phyloP scores from a whole-genome alignment of 306 rosid species.

The Canavalia gladiata region DNA sequence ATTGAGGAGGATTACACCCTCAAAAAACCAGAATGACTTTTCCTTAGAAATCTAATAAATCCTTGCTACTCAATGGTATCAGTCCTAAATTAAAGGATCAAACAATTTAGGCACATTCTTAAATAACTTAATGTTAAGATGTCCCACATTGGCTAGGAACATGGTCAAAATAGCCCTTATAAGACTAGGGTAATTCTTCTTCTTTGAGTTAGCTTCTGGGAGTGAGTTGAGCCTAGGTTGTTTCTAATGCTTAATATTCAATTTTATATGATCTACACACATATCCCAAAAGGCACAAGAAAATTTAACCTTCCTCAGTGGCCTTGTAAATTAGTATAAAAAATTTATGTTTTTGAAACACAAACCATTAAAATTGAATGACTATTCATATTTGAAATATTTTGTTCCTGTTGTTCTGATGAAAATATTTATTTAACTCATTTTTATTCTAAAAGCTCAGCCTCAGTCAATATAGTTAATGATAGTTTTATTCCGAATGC shows the following conservation, averaged over 20 bases:
- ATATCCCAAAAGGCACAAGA: background rate
- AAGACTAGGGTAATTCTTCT: too few relatives aligned
- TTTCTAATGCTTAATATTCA: background rate
- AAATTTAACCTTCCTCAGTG: background rate
- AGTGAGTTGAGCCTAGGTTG: too few relatives aligned
- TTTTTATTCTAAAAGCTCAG: background rate
- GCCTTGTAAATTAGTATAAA: constrained; percentile 10
- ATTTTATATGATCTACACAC: constrained; percentile 2
- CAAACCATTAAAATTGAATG: background rate
- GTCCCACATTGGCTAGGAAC: too few relatives aligned
- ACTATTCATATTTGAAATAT: background rate
- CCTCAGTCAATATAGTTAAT: background rate
- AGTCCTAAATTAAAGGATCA: constrained; percentile 19
- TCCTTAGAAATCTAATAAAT: constrained; percentile 8
- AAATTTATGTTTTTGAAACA: background rate
- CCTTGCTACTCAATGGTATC: background rate
- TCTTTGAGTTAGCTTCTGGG: too few relatives aligned
- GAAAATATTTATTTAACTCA: constrained; percentile 3
- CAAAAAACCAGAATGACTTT: background rate
- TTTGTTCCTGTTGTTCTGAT: background rate
- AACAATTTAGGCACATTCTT: constrained; percentile 5
- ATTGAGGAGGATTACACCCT: background rate
- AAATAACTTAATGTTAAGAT: background rate
- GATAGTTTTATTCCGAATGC: constrained; percentile 7
- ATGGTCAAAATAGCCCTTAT: too few relatives aligned